A percentile compares a stretch with the other conserved stretches of the same genome.
Conservation (phyloP, 2,329 filamentous ascomycete genomes). For the Ophiostoma fasciatum region DNA sequence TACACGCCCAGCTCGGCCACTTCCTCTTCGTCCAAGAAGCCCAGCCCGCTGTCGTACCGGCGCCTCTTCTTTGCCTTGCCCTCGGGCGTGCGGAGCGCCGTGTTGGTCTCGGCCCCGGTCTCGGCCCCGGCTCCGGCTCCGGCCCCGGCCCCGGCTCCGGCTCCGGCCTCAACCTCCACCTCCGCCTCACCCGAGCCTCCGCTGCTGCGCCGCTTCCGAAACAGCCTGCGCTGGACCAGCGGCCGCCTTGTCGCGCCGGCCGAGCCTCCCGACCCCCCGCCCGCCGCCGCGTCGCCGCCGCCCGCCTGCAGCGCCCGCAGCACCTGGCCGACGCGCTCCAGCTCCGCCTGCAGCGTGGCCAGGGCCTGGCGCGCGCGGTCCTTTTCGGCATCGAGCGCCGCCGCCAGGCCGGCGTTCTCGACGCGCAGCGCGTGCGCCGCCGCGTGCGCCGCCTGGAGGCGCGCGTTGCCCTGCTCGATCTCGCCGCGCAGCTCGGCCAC, state of each 20-base stretch:
- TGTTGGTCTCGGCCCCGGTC: no score
- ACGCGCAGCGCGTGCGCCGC: conserved; percentile 29
- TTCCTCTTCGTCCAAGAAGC: conserved; percentile 38
- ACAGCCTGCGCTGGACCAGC: no score
- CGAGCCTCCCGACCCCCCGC: no score
- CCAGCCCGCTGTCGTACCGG: conserved; percentile 39
- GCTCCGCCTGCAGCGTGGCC: conserved; percentile 34
- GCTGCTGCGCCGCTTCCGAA: no score
- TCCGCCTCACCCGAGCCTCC: no score
- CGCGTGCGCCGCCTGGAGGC: conserved; percentile 31
- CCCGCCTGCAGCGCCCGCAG: conserved; percentile 27
- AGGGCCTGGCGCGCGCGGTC: conserved; percentile 28
- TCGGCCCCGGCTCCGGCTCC: no score
- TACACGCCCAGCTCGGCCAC: not conserved
- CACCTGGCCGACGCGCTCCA: conserved; percentile 32
- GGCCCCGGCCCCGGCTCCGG: no score
- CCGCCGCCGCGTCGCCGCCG: no score
- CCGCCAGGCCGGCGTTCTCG: conserved; percentile 27
- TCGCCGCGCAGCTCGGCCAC: conserved; percentile 34
- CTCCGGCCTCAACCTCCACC: no score
- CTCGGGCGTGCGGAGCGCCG: no score
- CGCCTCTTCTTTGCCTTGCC: conserved; percentile 30
- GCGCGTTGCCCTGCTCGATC: conserved; percentile 29
- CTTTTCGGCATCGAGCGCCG: conserved; percentile 23
- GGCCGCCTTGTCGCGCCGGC: no score